Percentiles rank a stretch among this genome's conserved stretches.
These are phyloP conservation scores for Hypocreales sp. DNA, from an alignment of 2,329 filamentous ascomycete species.

Conservation along the genomic window DNA sequence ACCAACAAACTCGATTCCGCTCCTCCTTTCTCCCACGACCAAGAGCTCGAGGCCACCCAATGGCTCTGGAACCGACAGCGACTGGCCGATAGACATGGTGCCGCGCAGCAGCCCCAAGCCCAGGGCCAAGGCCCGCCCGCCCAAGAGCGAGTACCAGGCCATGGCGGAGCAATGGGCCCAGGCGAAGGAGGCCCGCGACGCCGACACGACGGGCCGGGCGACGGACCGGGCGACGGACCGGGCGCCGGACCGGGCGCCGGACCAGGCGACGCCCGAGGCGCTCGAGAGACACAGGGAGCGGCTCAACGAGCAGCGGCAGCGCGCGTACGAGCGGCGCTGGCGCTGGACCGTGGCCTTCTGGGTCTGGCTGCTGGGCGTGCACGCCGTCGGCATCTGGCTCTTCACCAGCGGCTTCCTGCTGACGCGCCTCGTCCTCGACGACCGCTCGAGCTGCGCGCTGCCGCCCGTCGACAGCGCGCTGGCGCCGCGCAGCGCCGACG, in stretches of 20 bases:
- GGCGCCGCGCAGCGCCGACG: conserved; percentile 27
- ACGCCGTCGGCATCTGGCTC: conserved; percentile 69
- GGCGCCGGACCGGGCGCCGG: conserved; percentile 13
- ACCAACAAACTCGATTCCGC: not conserved
- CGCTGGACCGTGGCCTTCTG: conserved; percentile 52
- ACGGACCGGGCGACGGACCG: conserved; percentile 14
- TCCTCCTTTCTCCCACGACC: too few relatives aligned
- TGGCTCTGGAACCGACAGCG: conserved; percentile 9
- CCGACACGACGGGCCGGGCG: conserved; percentile 12
- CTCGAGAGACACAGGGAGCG: conserved; percentile 28
- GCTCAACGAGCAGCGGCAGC: conserved; percentile 31
- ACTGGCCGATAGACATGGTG: conserved; percentile 11
- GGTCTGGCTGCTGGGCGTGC: conserved; percentile 54
- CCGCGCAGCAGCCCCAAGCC: conserved; percentile 8
- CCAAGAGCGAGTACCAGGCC: conserved; percentile 30
- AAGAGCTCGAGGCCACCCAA: too few relatives aligned
- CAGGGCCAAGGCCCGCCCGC: conserved; percentile 9
- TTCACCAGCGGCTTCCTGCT: conserved; percentile 93
- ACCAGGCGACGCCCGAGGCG: conserved; percentile 18
- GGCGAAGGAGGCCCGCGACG: conserved; percentile 30
- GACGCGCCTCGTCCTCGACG: conserved; percentile 65
- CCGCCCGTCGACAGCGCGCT: conserved; percentile 45
- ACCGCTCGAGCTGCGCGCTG: conserved; percentile 53
- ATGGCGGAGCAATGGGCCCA: conserved; percentile 38
- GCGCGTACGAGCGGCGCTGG: conserved; percentile 35